These are phyloP conservation scores for Solanum dulcamara DNA, from an alignment of 257 asterid species.

Conservation along the genomic window DNA sequence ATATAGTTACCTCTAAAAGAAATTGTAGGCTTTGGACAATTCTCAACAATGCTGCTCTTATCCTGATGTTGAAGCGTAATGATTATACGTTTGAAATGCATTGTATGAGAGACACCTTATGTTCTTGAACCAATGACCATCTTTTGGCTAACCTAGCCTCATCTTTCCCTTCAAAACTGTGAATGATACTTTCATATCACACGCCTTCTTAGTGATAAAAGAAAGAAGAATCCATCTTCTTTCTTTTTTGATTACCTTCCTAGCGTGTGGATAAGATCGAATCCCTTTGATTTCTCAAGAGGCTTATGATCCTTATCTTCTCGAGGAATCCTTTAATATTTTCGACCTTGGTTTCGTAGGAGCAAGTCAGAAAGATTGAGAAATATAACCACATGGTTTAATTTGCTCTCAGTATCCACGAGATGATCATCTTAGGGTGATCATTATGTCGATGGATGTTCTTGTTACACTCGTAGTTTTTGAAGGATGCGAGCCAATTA, in stretches of 20 bases:
- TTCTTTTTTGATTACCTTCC: neutral
- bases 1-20: neutral
- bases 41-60: neutral
- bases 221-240: neutral
- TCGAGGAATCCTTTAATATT: neutral
- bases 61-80: neutral
- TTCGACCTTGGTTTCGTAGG: neutral
- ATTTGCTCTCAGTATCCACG: neutral
- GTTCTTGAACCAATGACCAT: neutral
- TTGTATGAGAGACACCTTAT: neutral
- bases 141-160: neutral
- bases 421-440: neutral
- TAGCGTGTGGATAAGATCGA: neutral
- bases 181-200: neutral
- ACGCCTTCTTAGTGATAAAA: neutral
- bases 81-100: neutral
- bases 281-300: neutral
- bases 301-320: neutral
- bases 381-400: neutral
- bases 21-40: neutral
- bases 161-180: neutral
- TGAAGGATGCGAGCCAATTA: neutral
- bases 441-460: neutral
- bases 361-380: neutral
- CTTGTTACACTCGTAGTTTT: neutral